phyloP scores from a whole-genome alignment of 2,329 filamentous ascomycete genomes.

The Pezicula neosporulosa region DNA sequence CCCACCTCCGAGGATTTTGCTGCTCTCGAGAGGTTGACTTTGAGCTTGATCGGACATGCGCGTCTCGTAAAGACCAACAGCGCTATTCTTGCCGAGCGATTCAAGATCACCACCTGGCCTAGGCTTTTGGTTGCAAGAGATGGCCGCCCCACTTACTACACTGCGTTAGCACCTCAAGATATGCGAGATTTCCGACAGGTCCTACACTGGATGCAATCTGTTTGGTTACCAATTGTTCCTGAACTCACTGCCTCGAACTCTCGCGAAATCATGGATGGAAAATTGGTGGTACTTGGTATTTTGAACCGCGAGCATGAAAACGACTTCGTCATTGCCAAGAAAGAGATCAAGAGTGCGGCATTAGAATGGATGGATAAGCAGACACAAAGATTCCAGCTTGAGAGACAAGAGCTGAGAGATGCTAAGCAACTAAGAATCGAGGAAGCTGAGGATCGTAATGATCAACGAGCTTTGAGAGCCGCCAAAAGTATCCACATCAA shows the following conservation, averaged over 20 bases:
- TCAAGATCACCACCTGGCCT: constrained; percentile 98
- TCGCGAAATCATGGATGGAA: constrained; percentile 90
- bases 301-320: constrained; percentile 77
- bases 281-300: constrained; percentile 90
- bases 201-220: constrained; percentile 88
- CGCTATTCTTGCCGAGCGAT: constrained; percentile 69
- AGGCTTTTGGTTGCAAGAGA: constrained; percentile 85
- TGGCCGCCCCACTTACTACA: constrained; percentile 87
- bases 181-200: constrained; percentile 86
- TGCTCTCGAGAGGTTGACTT: constrained; percentile 79
- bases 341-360: constrained; percentile 93
- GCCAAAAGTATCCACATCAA: constrained; percentile 91
- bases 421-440: constrained; percentile 94
- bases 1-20: constrained; percentile 89
- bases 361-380: constrained; percentile 99
- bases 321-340: constrained; percentile 72
- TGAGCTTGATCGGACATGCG: constrained; percentile 86
- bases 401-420: constrained; percentile 89
- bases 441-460: constrained; percentile 89
- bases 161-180: constrained; percentile 78
- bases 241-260: constrained; percentile 91
- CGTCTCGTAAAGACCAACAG: constrained; percentile 91
- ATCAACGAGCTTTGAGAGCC: constrained; percentile 78
- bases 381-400: constrained; percentile 84
- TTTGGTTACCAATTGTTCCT: constrained; percentile 94